Base-by-base conservation (phyloP, 306 rosid genomes). In the Dalbergia cultrata region DNA sequence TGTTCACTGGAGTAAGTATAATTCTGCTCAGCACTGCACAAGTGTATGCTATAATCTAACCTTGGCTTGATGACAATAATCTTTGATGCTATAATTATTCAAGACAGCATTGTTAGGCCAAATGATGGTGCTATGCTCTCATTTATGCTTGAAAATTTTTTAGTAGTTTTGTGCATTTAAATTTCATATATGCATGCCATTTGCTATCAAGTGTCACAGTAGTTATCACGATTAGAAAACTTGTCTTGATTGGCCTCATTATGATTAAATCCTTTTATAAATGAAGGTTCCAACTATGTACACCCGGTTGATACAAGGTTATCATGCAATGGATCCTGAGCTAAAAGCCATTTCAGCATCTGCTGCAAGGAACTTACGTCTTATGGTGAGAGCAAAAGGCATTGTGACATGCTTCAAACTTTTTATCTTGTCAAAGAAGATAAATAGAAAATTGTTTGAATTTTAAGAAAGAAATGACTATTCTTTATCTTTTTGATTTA, bases 271-370 rank as follows among this genome's bases (percentile, higher is more conserved):
- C 19, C 53, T 77, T 84, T 64, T 80, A 33, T 84, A 39, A 53
- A 69, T 84, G 76, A 78, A 95, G 99, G 99, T 95, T 80, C 99
- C 98, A 31, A 95, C 99, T 35, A 93, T 93, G 83, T 95, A 93
- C 60, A 52, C 94, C 74, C 89, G 98, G 76, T 72, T 93, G 78
- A 86, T 95, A 84, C 99, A 95, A 90, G 97, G 97, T 80, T 88
- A 89, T 79, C 90, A 82, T 73, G 91, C 93, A 37, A 95, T 95
- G 98, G 92, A 91, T 80, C 86, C 88, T 7, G 88, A 93, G 87
- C 90, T 88, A 45, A 88, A 91, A 89, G 85, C 75, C 9, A 70
- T 85, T 78, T 93, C 97, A 63, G 98, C 97, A 57, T 81, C 84
- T 81, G 98, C 97, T 31, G 94, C 97, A 78, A 86, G 81, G 85